Evolutionary conservation across 208 protist genomes (phyloP).

Genomic region (Herpetomonas tarakana): DNA sequence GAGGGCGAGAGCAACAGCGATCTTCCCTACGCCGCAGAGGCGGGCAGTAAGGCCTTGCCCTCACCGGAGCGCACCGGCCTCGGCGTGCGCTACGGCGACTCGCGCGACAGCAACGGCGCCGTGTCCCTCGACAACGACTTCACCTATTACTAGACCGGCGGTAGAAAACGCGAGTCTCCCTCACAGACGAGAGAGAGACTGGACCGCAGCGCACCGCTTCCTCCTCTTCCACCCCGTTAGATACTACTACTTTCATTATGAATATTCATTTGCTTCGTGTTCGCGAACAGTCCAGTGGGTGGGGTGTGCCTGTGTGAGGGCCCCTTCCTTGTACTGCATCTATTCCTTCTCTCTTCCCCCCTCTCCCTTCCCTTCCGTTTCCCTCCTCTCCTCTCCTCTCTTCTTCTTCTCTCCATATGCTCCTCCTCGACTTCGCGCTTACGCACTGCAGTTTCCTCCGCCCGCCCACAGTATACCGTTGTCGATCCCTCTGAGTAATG

Average conservation of each 20-base stretch:
- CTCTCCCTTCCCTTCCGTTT: neutral
- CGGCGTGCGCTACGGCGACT: neutral
- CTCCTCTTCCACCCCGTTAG: too few species aligned
- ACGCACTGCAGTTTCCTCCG: neutral
- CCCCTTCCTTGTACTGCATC: neutral
- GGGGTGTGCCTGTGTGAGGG: neutral
- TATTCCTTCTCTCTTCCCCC: constrained; percentile 2
- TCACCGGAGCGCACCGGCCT: neutral
- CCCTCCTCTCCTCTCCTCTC: neutral
- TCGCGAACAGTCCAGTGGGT: neutral
- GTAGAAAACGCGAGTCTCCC: neutral
- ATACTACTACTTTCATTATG: too few species aligned
- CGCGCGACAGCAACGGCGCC: neutral
- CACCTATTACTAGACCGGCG: neutral
- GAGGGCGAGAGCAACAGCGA: too few species aligned
- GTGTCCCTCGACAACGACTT: neutral
- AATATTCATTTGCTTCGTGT: neutral
- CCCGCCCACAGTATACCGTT: too few species aligned
- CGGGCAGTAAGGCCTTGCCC: neutral
- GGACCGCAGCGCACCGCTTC: neutral
- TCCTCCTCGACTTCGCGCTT: neutral
- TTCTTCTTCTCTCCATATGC: too few species aligned
- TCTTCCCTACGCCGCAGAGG: neutral
- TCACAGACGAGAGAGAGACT: neutral
- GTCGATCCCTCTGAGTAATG: too few species aligned